These are phyloP conservation scores for Isoetes engelmannii DNA, from an alignment of 83 land plant genomes.

Conservation along the genomic window DNA sequence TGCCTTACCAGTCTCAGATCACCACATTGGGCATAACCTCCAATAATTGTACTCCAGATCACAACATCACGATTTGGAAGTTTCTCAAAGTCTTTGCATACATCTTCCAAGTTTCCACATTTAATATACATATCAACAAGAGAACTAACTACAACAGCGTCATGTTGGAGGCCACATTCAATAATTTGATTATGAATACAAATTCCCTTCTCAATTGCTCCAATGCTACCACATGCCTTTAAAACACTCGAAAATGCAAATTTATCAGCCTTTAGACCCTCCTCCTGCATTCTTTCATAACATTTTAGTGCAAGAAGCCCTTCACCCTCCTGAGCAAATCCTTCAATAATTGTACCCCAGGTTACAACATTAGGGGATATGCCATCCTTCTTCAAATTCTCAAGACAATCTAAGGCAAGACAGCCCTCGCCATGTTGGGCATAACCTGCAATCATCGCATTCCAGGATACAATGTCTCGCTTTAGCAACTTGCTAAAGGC, in stretches of 20 bases:
- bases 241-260: background rate
- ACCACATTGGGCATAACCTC: background rate
- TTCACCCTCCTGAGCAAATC: too few species aligned
- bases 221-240: conserved; percentile 1
- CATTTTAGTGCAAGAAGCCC: too few species aligned
- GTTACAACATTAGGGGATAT: too few species aligned
- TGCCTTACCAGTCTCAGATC: background rate
- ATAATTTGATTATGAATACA: background rate
- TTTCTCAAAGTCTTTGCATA: background rate
- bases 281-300: too few species aligned
- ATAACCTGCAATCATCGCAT: too few species aligned
- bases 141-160: background rate
- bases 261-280: too few species aligned
- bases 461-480: too few species aligned
- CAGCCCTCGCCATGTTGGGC: too few species aligned
- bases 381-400: too few species aligned
- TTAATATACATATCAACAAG: background rate
- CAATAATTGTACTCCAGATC: background rate
- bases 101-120: background rate
- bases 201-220: background rate
- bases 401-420: too few species aligned
- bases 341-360: too few species aligned
- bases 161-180: background rate
- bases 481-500: too few species aligned
- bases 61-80: background rate